These are phyloP conservation scores for Chlorella sp. DNA, from an alignment of 139 green algal species.

Conservation along the genomic window DNA sequence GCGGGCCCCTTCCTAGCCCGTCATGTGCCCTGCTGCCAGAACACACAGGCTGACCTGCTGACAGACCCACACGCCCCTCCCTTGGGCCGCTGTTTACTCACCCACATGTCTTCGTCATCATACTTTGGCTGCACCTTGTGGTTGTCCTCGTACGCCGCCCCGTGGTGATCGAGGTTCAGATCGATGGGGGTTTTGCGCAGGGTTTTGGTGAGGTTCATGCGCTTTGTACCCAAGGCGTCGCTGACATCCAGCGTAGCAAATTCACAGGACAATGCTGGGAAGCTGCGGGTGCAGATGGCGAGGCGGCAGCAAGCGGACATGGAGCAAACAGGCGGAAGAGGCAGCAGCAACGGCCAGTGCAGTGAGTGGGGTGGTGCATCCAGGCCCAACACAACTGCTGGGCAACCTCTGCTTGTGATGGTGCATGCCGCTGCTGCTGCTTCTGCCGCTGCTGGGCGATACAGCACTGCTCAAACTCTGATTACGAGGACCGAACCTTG, in stretches of 20 bases:
- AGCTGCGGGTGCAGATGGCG: constrained; percentile 41
- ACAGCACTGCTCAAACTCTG: no score
- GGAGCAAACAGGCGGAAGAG: no score
- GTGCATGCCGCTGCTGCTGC: neutral
- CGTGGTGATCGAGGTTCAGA: constrained; percentile 40
- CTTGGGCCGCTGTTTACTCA: no score
- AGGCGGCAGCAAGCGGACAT: neutral
- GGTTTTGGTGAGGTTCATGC: constrained; percentile 94
- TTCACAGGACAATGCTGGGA: constrained; percentile 89
- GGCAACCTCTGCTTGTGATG: neutral
- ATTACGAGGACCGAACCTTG: no score
- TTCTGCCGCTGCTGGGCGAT: no score
- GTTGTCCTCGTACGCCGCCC: constrained; percentile 13
- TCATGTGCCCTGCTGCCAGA: no score
- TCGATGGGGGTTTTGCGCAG: constrained; percentile 83
- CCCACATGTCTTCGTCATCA: constrained; percentile 53
- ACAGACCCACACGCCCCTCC: no score
- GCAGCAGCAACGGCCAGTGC: no score
- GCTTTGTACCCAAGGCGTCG: constrained; percentile 87
- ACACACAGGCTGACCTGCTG: no score
- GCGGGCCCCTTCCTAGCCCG: no score
- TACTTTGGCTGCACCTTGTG: constrained; percentile 55
- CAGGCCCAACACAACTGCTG: no score
- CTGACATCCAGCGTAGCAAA: constrained; percentile 94
- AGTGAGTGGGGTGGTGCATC: no score